Percentiles rank a stretch among this genome's conserved stretches.
Conservation (phyloP, 2,329 filamentous ascomycete species). For the Coleophoma eucalyptorum region DNA sequence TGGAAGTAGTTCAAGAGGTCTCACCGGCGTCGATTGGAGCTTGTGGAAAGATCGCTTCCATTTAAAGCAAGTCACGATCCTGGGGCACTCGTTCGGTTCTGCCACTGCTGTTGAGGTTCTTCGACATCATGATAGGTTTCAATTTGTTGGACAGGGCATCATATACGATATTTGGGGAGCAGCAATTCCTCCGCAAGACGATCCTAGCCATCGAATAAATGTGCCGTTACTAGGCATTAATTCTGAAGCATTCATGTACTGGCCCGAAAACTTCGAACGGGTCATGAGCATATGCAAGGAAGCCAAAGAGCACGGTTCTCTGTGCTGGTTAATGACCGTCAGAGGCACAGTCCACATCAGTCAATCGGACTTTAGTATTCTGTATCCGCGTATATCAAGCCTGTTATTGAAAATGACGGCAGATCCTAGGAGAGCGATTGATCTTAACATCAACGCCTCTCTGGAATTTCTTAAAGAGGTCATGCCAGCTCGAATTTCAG, state of each 20-base stretch:
- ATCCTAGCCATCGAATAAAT: constrained; percentile 38
- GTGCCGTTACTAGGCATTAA: constrained; percentile 61
- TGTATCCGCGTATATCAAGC: constrained; percentile 57
- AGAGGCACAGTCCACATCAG: constrained; percentile 61
- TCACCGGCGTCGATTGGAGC: constrained; percentile 51
- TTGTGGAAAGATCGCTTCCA: constrained; percentile 54
- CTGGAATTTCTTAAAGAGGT: constrained; percentile 58
- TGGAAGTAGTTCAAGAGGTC: constrained; percentile 54
- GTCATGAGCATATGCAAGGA: constrained; percentile 54
- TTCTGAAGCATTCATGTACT: constrained; percentile 68
- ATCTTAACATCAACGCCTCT: constrained; percentile 58
- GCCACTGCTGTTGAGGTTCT: constrained; percentile 60
- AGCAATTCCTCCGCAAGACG: constrained; percentile 41
- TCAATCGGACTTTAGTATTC: constrained; percentile 62
- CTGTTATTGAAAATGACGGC: constrained; percentile 59
- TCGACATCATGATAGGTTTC: constrained; percentile 47
- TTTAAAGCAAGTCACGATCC: constrained; percentile 52
- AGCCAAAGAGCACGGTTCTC: constrained; percentile 39
- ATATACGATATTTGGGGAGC: constrained; percentile 63
- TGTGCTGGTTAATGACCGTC: constrained; percentile 48
- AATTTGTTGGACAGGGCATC: constrained; percentile 58
- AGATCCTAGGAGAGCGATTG: constrained; percentile 58
- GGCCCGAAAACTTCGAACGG: constrained; percentile 58
- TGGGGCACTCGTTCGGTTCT: constrained; percentile 65
- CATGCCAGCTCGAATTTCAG: constrained; percentile 41